Base-by-base conservation (phyloP, 2,329 filamentous ascomycete genomes). In the Sporothrix dimorphospora region DNA sequence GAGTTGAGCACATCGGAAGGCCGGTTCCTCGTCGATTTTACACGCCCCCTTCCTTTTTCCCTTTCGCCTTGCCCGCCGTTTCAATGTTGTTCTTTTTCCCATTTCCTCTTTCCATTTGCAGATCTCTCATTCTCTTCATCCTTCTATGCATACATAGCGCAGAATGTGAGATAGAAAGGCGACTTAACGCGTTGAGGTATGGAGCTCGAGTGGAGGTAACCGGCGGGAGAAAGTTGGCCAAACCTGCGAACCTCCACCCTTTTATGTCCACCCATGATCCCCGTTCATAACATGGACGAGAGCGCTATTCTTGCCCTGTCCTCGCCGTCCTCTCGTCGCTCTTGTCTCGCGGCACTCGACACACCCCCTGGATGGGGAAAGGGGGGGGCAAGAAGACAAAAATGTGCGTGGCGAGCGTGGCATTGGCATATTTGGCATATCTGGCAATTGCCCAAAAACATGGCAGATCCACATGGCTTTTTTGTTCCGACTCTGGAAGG, bases 111-210 rank as follows among this genome's bases (percentile, higher is more conserved):
- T 65, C 38, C 59, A 45, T 45, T 38, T 30, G 49, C 49, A 45
- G 49, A 57, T 57, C 49, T 24, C 38, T 69, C 30, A 14, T 55
- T 69, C 49, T 55, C 30, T 69, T 24, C 47, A 40, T 69, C 49
- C 47, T 69, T 69, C 49, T 49, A 55, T 69, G 67, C 67, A 67
- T 67, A 11, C 65, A 24, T 49, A 67, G 65, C 45, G 27, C 38
- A 19, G 7, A 42, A n/a, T 2, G 38, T 24, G 38, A 65, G 38
- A 65, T 45, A 19, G 9, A 21, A 42, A 42, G 6, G 19, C 42
- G n/a, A n/a, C n/a, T n/a, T n/a, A n/a, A n/a, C n/a, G n/a, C n/a
- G n/a, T n/a, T n/a, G n/a, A n/a, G n/a, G n/a, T n/a, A n/a, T n/a
- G n/a, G n/a, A n/a, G n/a, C n/a, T n/a, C n/a, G n/a, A 47, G 2